Conservation (phyloP, 2,329 filamentous ascomycete species). For the Nemania sp. region DNA sequence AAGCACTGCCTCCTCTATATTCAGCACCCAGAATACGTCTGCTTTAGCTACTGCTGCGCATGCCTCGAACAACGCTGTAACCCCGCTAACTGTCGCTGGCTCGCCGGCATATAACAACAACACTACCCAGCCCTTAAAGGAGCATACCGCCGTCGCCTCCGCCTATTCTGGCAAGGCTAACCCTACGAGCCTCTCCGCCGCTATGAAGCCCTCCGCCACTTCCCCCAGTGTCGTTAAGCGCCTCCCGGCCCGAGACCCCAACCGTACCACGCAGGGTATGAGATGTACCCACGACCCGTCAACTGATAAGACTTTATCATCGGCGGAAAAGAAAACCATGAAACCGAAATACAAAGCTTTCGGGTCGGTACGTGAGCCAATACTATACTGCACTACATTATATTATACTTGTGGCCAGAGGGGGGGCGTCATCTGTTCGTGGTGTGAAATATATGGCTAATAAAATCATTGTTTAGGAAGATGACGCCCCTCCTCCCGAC, state of each 20-base stretch:
- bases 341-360: conserved; percentile 74
- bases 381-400: conserved; percentile 53
- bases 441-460: conserved; percentile 68
- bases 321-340: conserved; percentile 68
- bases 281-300: conserved; percentile 72
- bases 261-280: conserved; percentile 65
- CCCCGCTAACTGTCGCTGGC: conserved; percentile 64
- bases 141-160: conserved; percentile 65
- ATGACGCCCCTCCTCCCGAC: conserved; percentile 83
- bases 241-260: conserved; percentile 68
- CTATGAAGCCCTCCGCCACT: conserved; percentile 49
- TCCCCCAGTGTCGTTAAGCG: conserved; percentile 54
- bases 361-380: conserved; percentile 71
- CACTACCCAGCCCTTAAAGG: conserved; percentile 62
- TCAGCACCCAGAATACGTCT: conserved; percentile 65
- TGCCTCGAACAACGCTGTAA: conserved; percentile 60
- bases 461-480: conserved; percentile 76
- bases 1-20: conserved; percentile 78
- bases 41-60: conserved; percentile 57
- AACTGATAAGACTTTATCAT: conserved; percentile 55
- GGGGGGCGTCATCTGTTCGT: conserved; percentile 72
- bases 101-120: conserved; percentile 62
- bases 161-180: conserved; percentile 57
- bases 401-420: conserved; percentile 55
- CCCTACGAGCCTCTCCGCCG: conserved; percentile 48